Evolutionary conservation across 2,329 filamentous ascomycete genomes (phyloP).

Genomic region (Cryphonectria carpinicola): DNA sequence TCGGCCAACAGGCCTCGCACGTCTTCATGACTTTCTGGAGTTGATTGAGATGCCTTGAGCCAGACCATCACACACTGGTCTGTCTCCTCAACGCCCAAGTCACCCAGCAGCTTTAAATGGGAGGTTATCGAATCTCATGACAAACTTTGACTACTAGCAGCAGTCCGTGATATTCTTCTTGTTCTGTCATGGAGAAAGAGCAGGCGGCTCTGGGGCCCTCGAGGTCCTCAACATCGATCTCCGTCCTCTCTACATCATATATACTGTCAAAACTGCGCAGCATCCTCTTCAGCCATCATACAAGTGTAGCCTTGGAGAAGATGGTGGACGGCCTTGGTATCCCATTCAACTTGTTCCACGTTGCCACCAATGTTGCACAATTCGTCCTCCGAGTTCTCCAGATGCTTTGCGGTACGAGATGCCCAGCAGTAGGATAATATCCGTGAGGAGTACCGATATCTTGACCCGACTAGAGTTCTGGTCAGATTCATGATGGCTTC

Average conservation of each 20-base stretch:
- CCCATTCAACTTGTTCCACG: not conserved
- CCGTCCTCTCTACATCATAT: constrained; percentile 3
- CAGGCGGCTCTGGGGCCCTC: not conserved
- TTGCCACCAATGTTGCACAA: constrained; percentile 1
- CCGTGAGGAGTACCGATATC: not conserved
- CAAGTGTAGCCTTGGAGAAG: not conserved
- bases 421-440: not conserved
- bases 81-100: constrained; percentile 3
- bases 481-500: not conserved
- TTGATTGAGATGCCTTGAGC: not conserved
- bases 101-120: constrained; percentile 4
- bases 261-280: not conserved
- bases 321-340: not conserved
- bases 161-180: not conserved
- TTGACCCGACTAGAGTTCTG: not conserved
- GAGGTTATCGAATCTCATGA: constrained; percentile 3
- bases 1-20: not conserved
- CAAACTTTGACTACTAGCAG: not conserved
- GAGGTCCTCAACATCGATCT: constrained; percentile 1
- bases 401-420: not conserved
- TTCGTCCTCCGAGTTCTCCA: constrained; percentile 8
- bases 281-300: not conserved
- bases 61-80: constrained; percentile 6
- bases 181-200: not conserved
- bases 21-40: not conserved